A percentile compares a stretch with the other conserved stretches of the same genome.
phyloP scores from a whole-genome alignment of 345 rosid genomes.

The Punica granatum region DNA sequence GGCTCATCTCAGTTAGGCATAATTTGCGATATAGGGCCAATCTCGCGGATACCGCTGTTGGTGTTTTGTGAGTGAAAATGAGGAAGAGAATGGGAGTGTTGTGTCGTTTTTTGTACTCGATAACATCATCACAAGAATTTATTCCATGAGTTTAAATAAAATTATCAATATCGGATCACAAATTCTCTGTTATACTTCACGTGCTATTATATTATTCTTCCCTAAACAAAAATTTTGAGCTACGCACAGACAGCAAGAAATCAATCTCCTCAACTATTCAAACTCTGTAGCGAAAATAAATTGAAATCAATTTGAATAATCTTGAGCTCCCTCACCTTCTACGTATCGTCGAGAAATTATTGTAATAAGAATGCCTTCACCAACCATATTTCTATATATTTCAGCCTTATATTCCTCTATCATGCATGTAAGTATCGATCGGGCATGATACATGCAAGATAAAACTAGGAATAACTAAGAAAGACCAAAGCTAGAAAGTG shows the following conservation, averaged over 20 bases:
- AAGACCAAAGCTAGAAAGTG: too few species aligned
- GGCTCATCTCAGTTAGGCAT: not conserved
- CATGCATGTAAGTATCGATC: too few species aligned
- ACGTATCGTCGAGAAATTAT: too few species aligned
- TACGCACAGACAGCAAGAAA: not conserved
- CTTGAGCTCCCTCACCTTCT: too few species aligned
- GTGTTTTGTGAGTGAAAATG: not conserved
- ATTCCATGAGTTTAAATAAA: slow-evolving; percentile 2
- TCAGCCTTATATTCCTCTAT: too few species aligned
- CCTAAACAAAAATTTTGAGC: too few species aligned
- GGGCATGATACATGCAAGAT: too few species aligned
- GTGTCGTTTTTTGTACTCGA: not conserved
- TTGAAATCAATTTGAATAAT: too few species aligned
- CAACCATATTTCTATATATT: too few species aligned
- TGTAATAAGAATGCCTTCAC: too few species aligned
- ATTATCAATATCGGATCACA: not conserved
- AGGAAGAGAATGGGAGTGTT: not conserved
- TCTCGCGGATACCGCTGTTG: not conserved
- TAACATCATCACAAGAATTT: not conserved
- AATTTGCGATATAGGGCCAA: not conserved
- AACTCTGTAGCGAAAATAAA: too few species aligned
- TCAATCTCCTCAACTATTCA: not conserved
- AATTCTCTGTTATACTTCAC: not conserved
- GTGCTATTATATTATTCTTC: not conserved
- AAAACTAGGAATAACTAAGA: too few species aligned